A percentile compares a stretch with the other conserved stretches of the same genome.
Evolutionary conservation across 164 flowering plant species (phyloP).

Genomic region (Aristolochia contorta): DNA sequence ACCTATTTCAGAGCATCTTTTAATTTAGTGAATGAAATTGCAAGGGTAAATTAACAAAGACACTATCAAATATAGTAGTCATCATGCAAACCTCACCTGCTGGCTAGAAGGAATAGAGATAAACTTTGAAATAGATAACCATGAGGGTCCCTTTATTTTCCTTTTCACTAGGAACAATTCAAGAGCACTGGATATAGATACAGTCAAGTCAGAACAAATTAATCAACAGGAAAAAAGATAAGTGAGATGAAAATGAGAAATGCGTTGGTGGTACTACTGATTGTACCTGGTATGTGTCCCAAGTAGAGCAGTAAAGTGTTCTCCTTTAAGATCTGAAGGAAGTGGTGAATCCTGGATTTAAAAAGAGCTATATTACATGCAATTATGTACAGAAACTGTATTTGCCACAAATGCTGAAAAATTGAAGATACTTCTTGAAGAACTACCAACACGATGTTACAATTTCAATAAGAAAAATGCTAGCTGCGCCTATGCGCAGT

Average conservation of each 20-base stretch:
- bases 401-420: too few species aligned
- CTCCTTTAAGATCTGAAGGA: constrained; percentile 77
- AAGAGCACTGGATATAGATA: constrained; percentile 56
- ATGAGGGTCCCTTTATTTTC: constrained; percentile 88
- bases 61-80: background rate
- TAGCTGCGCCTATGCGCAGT: too few species aligned
- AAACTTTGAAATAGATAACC: constrained; percentile 78
- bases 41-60: too few species aligned
- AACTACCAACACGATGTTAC: too few species aligned
- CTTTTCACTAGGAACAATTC: constrained; percentile 89
- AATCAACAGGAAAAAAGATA: background rate
- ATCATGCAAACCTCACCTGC: constrained; percentile 37
- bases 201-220: background rate
- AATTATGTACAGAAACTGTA: too few species aligned
- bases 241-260: background rate
- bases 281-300: constrained; percentile 75
- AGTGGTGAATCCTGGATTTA: constrained; percentile 69
- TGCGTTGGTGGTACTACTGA: constrained; percentile 9
- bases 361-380: too few species aligned
- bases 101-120: constrained; percentile 43
- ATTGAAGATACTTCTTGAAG: too few species aligned
- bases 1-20: constrained; percentile 42
- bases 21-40: background rate
- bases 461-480: too few species aligned
- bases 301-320: constrained; percentile 61